Evolutionary conservation across 768 basidiomycete genomes (phyloP).

Genomic region (Lactarius indigo): DNA sequence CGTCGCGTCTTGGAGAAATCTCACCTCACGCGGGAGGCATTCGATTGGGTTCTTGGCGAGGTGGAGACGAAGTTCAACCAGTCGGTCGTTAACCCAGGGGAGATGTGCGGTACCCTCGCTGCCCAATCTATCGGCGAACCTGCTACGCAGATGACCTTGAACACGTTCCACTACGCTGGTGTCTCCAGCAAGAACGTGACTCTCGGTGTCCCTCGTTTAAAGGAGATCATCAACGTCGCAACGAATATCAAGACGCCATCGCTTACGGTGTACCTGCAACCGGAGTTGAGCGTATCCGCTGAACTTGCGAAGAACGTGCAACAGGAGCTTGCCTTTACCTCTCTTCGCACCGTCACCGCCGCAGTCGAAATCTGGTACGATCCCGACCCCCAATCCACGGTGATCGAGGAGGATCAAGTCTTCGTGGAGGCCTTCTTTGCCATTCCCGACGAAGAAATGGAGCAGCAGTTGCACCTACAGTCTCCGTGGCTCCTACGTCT

Average conservation of each 20-base stretch:
- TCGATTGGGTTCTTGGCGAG: slow-evolving; percentile 96
- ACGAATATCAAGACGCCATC: slow-evolving; percentile 98
- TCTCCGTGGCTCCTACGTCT: slow-evolving; percentile 98
- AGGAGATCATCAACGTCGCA: slow-evolving; percentile 99
- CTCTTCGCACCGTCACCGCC: slow-evolving; percentile 88
- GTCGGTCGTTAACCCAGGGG: slow-evolving; percentile 87
- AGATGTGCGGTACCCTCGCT: slow-evolving; percentile 98
- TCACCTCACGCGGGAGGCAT: slow-evolving; percentile 89
- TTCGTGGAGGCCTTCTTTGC: slow-evolving; percentile 99
- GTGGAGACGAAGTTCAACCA: slow-evolving; percentile 95
- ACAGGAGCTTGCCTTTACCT: slow-evolving; percentile 91
- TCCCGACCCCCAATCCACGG: slow-evolving; percentile 84
- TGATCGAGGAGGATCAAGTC: slow-evolving; percentile 92
- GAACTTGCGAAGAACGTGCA: slow-evolving; percentile 80
- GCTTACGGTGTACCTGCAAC: slow-evolving; percentile 83
- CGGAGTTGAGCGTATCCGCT: slow-evolving; percentile 59
- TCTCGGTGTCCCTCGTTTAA: slow-evolving; percentile 96
- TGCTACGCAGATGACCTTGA: slow-evolving; percentile 98
- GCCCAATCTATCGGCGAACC: slow-evolving; percentile 99
- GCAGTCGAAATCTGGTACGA: slow-evolving; percentile 99
- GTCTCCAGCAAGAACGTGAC: slow-evolving; percentile 99
- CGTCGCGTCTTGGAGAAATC: slow-evolving; percentile 84
- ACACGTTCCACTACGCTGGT: slow-evolving; percentile 99
- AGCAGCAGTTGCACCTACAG: slow-evolving; percentile 83
- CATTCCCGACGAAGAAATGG: slow-evolving; percentile 95